A percentile compares a stretch with the other conserved stretches of the same genome.
These are phyloP conservation scores for Colletotrichum lini DNA, from an alignment of 2,329 filamentous ascomycete species.

Conservation along the genomic window DNA sequence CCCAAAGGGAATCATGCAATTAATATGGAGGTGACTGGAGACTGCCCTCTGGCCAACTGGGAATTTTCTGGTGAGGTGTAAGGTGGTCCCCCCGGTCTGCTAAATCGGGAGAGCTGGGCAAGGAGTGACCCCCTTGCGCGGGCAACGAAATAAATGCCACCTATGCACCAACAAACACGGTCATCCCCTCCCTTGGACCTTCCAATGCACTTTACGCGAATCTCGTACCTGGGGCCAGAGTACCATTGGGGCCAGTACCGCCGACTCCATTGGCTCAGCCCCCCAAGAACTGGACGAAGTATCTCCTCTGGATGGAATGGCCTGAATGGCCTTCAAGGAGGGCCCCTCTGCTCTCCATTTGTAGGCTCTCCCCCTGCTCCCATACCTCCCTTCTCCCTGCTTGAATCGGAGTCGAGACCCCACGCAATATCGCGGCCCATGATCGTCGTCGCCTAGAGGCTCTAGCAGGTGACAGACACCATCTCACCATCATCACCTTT, in stretches of 20 bases:
- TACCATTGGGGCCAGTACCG: neutral
- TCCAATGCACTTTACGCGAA: conserved; percentile 40
- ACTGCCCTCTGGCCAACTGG: conserved; percentile 19
- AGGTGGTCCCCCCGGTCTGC: conserved; percentile 8
- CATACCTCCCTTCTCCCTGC: conserved; percentile 29
- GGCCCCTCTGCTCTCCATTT: conserved; percentile 11
- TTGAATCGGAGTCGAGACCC: conserved; percentile 12
- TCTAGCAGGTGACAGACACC: neutral
- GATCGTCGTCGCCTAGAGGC: neutral
- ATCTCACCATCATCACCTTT: conserved; percentile 6
- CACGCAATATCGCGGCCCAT: conserved; percentile 25
- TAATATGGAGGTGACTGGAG: conserved; percentile 42
- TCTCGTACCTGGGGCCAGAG: conserved; percentile 5
- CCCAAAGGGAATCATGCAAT: conserved; percentile 36
- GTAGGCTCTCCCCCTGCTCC: conserved; percentile 27
- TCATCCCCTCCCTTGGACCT: conserved; percentile 30
- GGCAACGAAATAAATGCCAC: conserved; percentile 42
- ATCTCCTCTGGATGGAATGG: conserved; percentile 37
- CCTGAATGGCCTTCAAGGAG: conserved; percentile 21
- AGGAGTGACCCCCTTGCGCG: conserved; percentile 33
- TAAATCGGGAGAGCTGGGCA: conserved; percentile 38
- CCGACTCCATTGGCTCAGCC: conserved; percentile 18
- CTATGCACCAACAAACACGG: conserved; percentile 42
- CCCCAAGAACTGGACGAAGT: conserved; percentile 19
- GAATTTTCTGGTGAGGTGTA: conserved; percentile 35